These are phyloP conservation scores for Wickerhamiella musiphila DNA, from an alignment of 805 yeast species.

Conservation along the genomic window DNA sequence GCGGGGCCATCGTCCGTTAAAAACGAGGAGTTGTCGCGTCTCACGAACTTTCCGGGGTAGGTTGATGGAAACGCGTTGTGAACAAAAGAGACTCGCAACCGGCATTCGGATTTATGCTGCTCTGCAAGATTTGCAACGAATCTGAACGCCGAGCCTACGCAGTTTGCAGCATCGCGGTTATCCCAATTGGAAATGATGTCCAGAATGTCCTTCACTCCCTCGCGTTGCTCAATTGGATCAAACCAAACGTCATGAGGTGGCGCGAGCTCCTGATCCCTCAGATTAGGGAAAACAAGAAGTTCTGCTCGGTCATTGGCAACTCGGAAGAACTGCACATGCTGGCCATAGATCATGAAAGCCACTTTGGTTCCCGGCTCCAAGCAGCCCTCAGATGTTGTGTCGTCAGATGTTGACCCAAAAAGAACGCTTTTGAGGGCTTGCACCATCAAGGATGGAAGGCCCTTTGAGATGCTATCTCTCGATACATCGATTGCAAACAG, in stretches of 20 bases:
- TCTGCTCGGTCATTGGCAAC: constrained; percentile 3
- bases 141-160: constrained; percentile 63
- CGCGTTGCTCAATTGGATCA: constrained; percentile 50
- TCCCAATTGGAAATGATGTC: constrained; percentile 35
- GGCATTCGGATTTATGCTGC: too few relatives aligned
- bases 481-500: constrained; percentile 59
- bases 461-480: constrained; percentile 39
- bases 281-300: constrained; percentile 18
- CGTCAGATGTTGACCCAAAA: constrained; percentile 23
- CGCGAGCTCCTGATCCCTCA: constrained; percentile 51
- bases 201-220: constrained; percentile 50
- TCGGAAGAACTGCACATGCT: constrained; percentile 44
- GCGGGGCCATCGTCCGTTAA: constrained; percentile 21
- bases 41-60: constrained; percentile 51
- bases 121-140: too few relatives aligned
- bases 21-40: constrained; percentile 15
- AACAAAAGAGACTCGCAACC: constrained; percentile 49
- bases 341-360: constrained; percentile 64
- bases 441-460: constrained; percentile 43
- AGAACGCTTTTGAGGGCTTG: constrained; percentile 51
- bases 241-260: constrained; percentile 59
- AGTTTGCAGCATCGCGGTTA: constrained; percentile 37
- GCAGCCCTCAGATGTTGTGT: constrained; percentile 11
- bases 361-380: constrained; percentile 30
- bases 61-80: constrained; percentile 56